A percentile compares a stretch with the other conserved stretches of the same genome.
phyloP scores from a whole-genome alignment of 192 early-diverging fungal species.

The Mortierella alpina region DNA sequence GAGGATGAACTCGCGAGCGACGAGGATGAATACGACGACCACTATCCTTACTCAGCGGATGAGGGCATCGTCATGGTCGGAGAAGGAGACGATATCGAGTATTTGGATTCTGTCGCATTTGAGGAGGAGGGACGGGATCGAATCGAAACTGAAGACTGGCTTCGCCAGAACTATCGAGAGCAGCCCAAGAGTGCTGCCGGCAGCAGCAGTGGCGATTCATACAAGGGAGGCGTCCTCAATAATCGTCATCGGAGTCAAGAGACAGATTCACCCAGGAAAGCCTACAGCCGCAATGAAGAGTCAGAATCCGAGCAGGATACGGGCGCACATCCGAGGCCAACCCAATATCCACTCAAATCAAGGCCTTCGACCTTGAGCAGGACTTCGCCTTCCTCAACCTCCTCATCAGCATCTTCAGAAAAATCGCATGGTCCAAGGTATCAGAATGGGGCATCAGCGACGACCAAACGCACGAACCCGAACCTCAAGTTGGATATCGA shows the following conservation, averaged over 20 bases:
- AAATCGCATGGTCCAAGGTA: not conserved
- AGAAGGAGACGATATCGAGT: slow-evolving; percentile 53
- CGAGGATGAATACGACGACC: slow-evolving; percentile 17
- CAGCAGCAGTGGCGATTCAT: slow-evolving; percentile 22
- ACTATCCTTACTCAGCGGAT: slow-evolving; percentile 37
- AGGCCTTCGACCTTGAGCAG: not conserved
- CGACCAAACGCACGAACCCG: slow-evolving; percentile 8
- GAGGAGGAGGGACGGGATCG: slow-evolving; percentile 11
- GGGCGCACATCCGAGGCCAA: not conserved
- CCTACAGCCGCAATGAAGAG: slow-evolving; percentile 1
- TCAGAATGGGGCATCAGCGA: not conserved
- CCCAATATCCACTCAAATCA: too few species aligned
- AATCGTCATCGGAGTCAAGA: not conserved
- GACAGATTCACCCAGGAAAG: not conserved
- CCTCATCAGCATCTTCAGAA: slow-evolving; percentile 16
- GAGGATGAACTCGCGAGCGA: slow-evolving; percentile 41
- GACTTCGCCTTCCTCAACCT: slow-evolving; percentile 16
- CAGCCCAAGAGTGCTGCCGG: not conserved
- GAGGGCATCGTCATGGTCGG: slow-evolving; percentile 44
- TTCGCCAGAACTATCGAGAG: slow-evolving; percentile 5
- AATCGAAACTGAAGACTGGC: slow-evolving; percentile 29
- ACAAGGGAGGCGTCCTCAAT: slow-evolving; percentile 2
- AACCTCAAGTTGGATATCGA: slow-evolving; percentile 19
- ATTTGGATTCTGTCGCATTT: slow-evolving; percentile 11
- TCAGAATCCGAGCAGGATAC: slow-evolving; percentile 6